Evolutionary conservation across 805 yeast species (phyloP), one percentile per base, ranked within the genome.

Genomic region (Millerozyma miso): DNA sequence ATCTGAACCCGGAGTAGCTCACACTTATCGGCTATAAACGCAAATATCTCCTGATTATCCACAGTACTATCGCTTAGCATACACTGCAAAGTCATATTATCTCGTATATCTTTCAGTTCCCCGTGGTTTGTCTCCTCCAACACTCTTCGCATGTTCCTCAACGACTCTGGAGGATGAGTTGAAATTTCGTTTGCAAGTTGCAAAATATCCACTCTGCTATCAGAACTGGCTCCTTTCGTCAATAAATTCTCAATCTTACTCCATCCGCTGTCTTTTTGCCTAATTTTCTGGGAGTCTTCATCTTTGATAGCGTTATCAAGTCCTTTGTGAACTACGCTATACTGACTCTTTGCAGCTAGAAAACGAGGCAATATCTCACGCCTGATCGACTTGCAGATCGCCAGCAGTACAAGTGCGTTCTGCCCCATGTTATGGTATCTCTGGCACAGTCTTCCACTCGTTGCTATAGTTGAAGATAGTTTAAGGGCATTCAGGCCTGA

Each of bases 1-100:
- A 59, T 39, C 4, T 47, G 47, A 7, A 45, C 16, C 16, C 49
- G 43, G 10, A 32, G 7, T 8, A 7, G 15, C 14, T 13, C 34
- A 32, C 14, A n/a, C 17, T 13, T 6, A 6, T 32, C 34, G 7
- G n/a, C 14, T n/a, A 32, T 15, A 32, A 8, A 32, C 34, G 14
- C 17, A n/a, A 32, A 32, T n/a, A 32, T 32, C n/a, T 32, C 34
- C 34, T 13, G 34, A 7, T 32, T 15, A 7, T 13, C 17, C 14
- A 32, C 17, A 7, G 5, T 7, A 6, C 17, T 15, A 13, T 32
- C 34, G 7, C 17, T 6, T 15, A 32, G n/a, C n/a, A 32, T 6
- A n/a, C 17, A 32, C 17, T 32, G 34, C 14, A 32, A 32, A 7
- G n/a, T 5, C 7, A 32, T 15, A 15, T 32, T 32, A 7, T 6